Base-by-base conservation (phyloP, 768 basidiomycete genomes). In the Auricularia sp. region DNA sequence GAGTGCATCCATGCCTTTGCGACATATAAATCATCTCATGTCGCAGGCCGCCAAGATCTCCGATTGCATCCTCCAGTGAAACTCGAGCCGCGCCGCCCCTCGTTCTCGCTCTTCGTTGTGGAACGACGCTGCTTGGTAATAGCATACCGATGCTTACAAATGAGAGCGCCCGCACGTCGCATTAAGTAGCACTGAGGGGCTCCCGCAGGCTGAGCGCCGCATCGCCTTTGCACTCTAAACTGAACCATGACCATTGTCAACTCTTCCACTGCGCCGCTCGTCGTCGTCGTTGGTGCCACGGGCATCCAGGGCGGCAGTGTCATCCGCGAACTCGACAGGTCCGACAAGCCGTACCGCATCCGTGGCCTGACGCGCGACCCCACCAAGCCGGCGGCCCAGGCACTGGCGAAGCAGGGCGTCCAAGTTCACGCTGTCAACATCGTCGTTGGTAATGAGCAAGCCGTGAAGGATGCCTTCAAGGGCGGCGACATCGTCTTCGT, bases 231-330 rank as follows among this genome's bases (percentile, higher is more conserved):
- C 29, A 42, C 39, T 42, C 13, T 42, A 14, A 7, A 42, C 39
- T 8, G 39, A 42, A 42, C 39, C 29, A 65, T 65, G 65, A 42
- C 54, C 24, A 54, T 65, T 62, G 24, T 56, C 14, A 18, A 35
- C 11, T 18, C 24, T 13, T 45, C 58, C 11, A 51, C 65, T 29
- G 61, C 65, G 1, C 65, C 65, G 8, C 63, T 72, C 64, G 63
- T 73, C 64, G 72, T 71, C 37, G 59, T 73, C 33, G 54, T 70
- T 36, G 72, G 72, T n/a, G 69, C 69, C 18, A 73, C 72, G 16
- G 72, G 72, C 42, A 67, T 69, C 34, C 72, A 73, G 68, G 72
- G 71, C 47, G 69, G 71, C 3, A 69, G 68, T 29, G 72, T 72
- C 56, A 69, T 72, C 61, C 54, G 61, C 16, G 34, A 66, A 39